phyloP scores from a whole-genome alignment of 2,329 filamentous ascomycete species.

The Neospermospora avenae region DNA sequence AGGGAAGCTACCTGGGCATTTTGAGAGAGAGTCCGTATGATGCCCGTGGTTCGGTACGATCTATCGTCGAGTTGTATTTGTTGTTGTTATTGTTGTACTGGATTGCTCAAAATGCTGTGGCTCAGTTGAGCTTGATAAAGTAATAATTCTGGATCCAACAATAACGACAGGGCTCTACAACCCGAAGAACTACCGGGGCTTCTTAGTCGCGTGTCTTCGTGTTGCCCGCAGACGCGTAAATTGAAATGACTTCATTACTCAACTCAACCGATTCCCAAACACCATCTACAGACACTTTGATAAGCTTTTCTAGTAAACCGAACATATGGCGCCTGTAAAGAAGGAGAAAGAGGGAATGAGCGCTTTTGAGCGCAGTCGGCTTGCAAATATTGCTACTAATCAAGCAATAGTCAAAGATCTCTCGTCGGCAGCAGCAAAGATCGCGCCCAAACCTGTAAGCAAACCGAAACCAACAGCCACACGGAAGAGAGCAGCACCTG shows the following conservation, averaged over 20 bases:
- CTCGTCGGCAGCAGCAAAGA: slow-evolving; percentile 65
- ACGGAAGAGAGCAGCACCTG: slow-evolving; percentile 41
- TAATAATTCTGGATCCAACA: too few relatives aligned
- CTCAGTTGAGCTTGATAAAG: too few relatives aligned
- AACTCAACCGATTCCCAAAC: slow-evolving; percentile 5
- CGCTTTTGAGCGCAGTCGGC: slow-evolving; percentile 80
- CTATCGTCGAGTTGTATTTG: too few relatives aligned
- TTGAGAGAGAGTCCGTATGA: too few relatives aligned
- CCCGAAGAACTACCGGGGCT: too few relatives aligned
- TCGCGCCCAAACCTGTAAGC: slow-evolving; percentile 56
- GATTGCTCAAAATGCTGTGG: too few relatives aligned
- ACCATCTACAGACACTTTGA: slow-evolving; percentile 1
- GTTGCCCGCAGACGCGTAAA: slow-evolving; percentile 4
- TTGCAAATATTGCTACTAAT: slow-evolving; percentile 84
- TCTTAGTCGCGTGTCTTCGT: slow-evolving; percentile 1
- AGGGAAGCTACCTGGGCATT: background rate
- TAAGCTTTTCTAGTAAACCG: slow-evolving; percentile 17
- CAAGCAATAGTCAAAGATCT: slow-evolving; percentile 79
- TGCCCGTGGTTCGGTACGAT: too few relatives aligned
- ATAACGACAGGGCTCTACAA: too few relatives aligned
- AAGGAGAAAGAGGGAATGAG: slow-evolving; percentile 57
- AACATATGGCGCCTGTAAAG: slow-evolving; percentile 44
- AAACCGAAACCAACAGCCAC: slow-evolving; percentile 46
- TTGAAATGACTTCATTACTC: slow-evolving; percentile 20
- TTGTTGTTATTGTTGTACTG: too few relatives aligned